Conservation (phyloP, 1,139 yeast genomes). For the Kluyveromyces sp. region DNA sequence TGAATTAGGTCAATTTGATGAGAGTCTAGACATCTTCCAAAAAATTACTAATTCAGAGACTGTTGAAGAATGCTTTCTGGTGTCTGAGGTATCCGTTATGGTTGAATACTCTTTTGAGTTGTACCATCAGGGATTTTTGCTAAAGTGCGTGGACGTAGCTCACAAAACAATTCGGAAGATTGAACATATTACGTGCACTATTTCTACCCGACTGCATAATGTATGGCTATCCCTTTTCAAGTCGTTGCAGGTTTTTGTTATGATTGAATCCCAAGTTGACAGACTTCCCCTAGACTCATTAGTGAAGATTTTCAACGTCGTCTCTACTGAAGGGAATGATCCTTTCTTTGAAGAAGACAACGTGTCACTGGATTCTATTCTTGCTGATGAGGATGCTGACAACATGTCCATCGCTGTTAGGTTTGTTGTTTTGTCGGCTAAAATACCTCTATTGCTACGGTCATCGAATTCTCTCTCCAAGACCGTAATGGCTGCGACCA, state of each 20-base stretch:
- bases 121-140: conserved; percentile 55
- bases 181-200: conserved; percentile 14
- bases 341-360: conserved; percentile 22
- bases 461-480: conserved; percentile 31
- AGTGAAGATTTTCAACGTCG: conserved; percentile 32
- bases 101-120: conserved; percentile 49
- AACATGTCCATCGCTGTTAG: conserved; percentile 24
- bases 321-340: conserved; percentile 10
- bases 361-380: conserved; percentile 42
- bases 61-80: conserved; percentile 49
- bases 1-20: conserved; percentile 44
- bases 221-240: conserved; percentile 50
- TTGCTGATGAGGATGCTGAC: conserved; percentile 18
- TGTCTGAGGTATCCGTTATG: conserved; percentile 52
- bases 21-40: conserved; percentile 38
- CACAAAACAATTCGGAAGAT: conserved; percentile 35
- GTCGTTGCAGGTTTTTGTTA: conserved; percentile 39
- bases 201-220: conserved; percentile 37
- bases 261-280: conserved; percentile 41
- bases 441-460: conserved; percentile 21
- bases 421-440: conserved; percentile 27
- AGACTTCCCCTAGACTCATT: conserved; percentile 41
- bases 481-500: conserved; percentile 50
- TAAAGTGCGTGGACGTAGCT: conserved; percentile 52
- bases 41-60: conserved; percentile 41